Evolutionary conservation across 1,284 basidiomycete genomes (phyloP).

Genomic region (Rhodotorula sp.): DNA sequence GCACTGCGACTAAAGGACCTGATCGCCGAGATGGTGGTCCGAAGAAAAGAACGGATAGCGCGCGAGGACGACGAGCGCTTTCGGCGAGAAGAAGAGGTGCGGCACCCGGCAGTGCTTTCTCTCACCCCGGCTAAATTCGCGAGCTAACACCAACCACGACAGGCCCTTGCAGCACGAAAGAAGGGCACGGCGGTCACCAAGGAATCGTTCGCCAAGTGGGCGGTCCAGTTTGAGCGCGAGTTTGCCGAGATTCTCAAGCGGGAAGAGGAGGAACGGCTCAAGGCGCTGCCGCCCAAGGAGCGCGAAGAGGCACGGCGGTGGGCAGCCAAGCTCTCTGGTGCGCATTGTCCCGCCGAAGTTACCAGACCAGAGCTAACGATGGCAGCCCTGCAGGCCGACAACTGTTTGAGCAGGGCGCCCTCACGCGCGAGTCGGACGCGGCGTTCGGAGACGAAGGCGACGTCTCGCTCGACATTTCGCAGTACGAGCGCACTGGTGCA

Average conservation of each 20-base stretch:
- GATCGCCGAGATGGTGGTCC: conserved; percentile 62
- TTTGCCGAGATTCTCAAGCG: conserved; percentile 59
- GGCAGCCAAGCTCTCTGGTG: conserved; percentile 67
- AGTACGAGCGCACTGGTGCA: conserved; percentile 68
- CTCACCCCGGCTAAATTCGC: conserved; percentile 59
- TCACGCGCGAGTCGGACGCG: conserved; percentile 63
- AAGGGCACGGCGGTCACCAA: conserved; percentile 84
- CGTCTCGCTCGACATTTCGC: conserved; percentile 77
- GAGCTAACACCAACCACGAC: conserved; percentile 45
- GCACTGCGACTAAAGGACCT: conserved; percentile 82
- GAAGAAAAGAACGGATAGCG: conserved; percentile 41
- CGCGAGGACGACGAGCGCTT: conserved; percentile 58
- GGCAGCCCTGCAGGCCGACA: conserved; percentile 67
- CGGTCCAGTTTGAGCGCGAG: conserved; percentile 70
- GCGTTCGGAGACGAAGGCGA: conserved; percentile 69
- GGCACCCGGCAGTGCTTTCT: conserved; percentile 57
- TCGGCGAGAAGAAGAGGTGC: conserved; percentile 63
- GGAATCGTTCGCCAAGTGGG: conserved; percentile 79
- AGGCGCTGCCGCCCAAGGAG: conserved; percentile 74
- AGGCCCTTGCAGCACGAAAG: conserved; percentile 85
- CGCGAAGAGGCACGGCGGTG: conserved; percentile 78
- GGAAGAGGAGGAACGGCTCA: conserved; percentile 80
- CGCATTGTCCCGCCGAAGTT: conserved; percentile 44
- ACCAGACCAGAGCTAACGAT: too few relatives aligned
- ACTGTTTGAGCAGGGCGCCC: conserved; percentile 74